Percentiles rank a stretch among this genome's conserved stretches.
These are phyloP conservation scores for Whalleya microplaca DNA, from an alignment of 2,329 filamentous ascomycete genomes.

Conservation along the genomic window DNA sequence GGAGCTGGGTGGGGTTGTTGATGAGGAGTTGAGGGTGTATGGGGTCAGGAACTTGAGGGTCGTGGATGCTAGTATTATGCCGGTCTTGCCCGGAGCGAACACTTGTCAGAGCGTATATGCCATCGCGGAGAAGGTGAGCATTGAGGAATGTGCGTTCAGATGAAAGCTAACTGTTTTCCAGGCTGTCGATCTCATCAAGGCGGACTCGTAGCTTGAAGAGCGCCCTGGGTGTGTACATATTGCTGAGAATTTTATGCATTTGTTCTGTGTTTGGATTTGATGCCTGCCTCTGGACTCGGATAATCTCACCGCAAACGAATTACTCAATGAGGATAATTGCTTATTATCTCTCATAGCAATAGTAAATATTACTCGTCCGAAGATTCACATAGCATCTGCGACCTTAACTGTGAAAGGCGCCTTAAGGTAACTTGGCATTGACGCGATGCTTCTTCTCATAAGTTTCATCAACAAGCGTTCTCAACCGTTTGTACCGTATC, in stretches of 20 bases:
- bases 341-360: too few relatives aligned
- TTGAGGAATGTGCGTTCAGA: background rate
- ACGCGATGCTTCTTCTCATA: too few relatives aligned
- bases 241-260: too few relatives aligned
- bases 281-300: too few relatives aligned
- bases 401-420: too few relatives aligned
- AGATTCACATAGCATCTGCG: too few relatives aligned
- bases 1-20: slow-evolving; percentile 50
- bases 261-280: too few relatives aligned
- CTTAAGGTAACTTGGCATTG: too few relatives aligned
- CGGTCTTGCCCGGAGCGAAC: slow-evolving; percentile 48
- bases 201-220: slow-evolving; percentile 2
- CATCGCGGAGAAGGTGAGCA: slow-evolving; percentile 50
- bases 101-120: slow-evolving; percentile 56
- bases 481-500: background rate
- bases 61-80: slow-evolving; percentile 51
- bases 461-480: background rate
- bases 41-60: slow-evolving; percentile 50
- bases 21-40: slow-evolving; percentile 47
- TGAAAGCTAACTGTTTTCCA: slow-evolving; percentile 9
- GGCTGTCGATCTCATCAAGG: slow-evolving; percentile 26
- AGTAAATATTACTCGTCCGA: too few relatives aligned
- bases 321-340: too few relatives aligned
- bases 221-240: too few relatives aligned
- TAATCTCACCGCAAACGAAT: too few relatives aligned